Base-by-base conservation (phyloP, 805 yeast species). In the Phaffomyces opuntiae region DNA sequence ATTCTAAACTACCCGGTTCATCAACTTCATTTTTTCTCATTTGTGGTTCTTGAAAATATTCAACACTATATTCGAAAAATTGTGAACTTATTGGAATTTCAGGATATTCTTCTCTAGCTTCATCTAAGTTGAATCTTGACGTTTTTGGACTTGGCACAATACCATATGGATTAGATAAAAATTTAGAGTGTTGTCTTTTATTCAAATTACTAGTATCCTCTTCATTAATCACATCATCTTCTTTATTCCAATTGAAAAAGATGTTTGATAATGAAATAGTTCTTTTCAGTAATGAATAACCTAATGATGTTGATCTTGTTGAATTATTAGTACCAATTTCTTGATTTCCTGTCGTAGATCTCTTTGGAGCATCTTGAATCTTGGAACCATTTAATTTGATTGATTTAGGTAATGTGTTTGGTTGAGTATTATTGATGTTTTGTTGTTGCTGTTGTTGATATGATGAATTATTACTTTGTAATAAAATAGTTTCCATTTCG, bases 41-140 rank as follows among this genome's bases (percentile, higher is more conserved):
- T 60, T 91, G 98, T 0, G 99, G 97, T 59, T 90, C 98, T 57
- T 90, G 96, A 68, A 91, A 93, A 59, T 89, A 90, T 62, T 93
- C 99, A 48, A 87, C 60, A 54, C 85, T 78, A 62, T 83, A 86
- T 43, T 82, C 86, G 50, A 85, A 75, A 55, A 86, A 83, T 7
- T 78, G 77, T 9, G 87, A 81, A 5, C 70, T 69, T 11, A 78
- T 61, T 1, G 87, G 84, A 4, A 83, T 55, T 6, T 65, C 66
- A 3, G 61, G 49, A 21, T 48, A 45, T 17, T 57, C 59, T 36
- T 55, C 56, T 24, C 42, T 45, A 0, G 49, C 44, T 14, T 56
- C 59, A 16, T 49, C 50, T 13, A 46, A 52, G 26, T 65, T 62
- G 52, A 73, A 81, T 25, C 83, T 66, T 7, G 87, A 80, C 0